phyloP scores from a whole-genome alignment of 2,329 filamentous ascomycete genomes.

The Parafenestella ontariensis region DNA sequence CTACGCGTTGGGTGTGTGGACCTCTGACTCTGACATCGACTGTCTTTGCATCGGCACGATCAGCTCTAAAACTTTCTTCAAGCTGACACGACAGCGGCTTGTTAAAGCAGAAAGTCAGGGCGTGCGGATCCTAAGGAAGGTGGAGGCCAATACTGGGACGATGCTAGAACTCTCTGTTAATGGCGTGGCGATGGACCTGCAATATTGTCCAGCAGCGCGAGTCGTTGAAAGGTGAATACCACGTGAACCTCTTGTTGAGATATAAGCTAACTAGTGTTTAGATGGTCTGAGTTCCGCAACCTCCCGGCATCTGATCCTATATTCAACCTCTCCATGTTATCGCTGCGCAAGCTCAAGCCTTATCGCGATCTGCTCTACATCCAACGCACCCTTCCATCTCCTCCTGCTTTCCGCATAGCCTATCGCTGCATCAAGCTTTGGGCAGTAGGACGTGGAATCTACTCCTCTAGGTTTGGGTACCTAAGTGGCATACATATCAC shows the following conservation, averaged over 20 bases:
- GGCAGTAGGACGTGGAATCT: conserved; percentile 68
- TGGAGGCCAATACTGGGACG: conserved; percentile 65
- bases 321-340: conserved; percentile 63
- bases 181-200: conserved; percentile 67
- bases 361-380: conserved; percentile 69
- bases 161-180: conserved; percentile 70
- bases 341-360: conserved; percentile 69
- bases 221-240: conserved; percentile 58
- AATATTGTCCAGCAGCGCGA: conserved; percentile 68
- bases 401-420: conserved; percentile 64
- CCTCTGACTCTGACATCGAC: conserved; percentile 67
- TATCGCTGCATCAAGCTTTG: conserved; percentile 68
- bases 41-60: conserved; percentile 70
- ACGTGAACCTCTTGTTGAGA: not conserved
- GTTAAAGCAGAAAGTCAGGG: conserved; percentile 54
- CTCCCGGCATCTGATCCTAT: conserved; percentile 60
- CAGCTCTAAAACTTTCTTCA: conserved; percentile 67
- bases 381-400: conserved; percentile 65
- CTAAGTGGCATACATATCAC: conserved; percentile 71
- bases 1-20: conserved; percentile 69
- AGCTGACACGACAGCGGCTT: conserved; percentile 63
- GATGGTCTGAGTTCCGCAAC: conserved; percentile 49
- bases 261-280: conserved; percentile 19
- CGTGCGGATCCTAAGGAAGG: conserved; percentile 63
- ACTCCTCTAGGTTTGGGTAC: conserved; percentile 70